Percentiles rank a stretch among this genome's conserved stretches.
Evolutionary conservation across 257 asterid species (phyloP).

Genomic region (Solanum chilense): DNA sequence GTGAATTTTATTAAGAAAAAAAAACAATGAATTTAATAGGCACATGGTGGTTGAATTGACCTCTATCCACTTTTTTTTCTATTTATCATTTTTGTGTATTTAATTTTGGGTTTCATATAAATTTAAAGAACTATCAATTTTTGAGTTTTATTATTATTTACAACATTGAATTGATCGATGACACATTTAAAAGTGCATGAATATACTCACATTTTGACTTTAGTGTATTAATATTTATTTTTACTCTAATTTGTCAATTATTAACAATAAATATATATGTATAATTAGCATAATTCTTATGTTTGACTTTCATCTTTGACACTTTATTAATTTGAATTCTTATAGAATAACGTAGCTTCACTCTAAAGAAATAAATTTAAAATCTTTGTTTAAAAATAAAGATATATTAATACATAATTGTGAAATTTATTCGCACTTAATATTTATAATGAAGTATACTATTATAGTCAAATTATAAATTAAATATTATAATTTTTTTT

Average conservation of each 20-base stretch:
- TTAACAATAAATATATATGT: neutral
- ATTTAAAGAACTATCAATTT: neutral
- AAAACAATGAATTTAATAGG: neutral
- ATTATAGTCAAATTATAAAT: neutral
- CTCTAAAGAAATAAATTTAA: neutral
- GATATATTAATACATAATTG: neutral
- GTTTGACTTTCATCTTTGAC: neutral
- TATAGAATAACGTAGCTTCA: neutral
- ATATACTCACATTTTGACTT: neutral
- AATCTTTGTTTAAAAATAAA: neutral
- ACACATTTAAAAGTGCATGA: neutral
- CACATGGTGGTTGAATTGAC: neutral
- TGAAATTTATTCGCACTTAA: neutral
- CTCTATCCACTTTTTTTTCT: neutral
- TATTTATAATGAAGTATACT: neutral
- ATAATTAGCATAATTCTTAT: neutral
- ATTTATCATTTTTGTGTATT: neutral
- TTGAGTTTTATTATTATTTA: neutral
- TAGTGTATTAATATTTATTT: neutral
- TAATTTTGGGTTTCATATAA: neutral
- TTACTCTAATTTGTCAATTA: neutral
- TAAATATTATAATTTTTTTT: neutral
- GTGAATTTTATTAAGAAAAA: neutral
- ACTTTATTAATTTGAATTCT: neutral
- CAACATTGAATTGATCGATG: neutral